Evolutionary conservation across 208 protist genomes (phyloP), one percentile per base, ranked within the genome.

Genomic region (Trypanosoma caninum): DNA sequence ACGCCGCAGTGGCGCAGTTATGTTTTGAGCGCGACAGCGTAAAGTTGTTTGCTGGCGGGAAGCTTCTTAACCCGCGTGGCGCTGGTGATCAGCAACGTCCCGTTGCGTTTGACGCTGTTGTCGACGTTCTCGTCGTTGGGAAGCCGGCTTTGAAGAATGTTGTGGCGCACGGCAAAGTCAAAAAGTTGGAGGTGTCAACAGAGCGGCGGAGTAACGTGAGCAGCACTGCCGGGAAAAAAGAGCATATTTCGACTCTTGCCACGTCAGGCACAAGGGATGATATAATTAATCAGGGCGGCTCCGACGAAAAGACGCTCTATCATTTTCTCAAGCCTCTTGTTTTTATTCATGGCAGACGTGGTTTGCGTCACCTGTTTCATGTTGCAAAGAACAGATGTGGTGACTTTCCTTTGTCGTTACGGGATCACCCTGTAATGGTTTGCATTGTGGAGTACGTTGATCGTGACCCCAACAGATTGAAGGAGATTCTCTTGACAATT

Each of bases 351-450:
- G 64, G 55, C 20, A 6, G 46, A 30, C 30, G 45, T 51, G 55
- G 55, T 2, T 47, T 69, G 44, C 64, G 27, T 3, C 41, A 58
- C 9, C 22, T 66, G 10, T 45, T 52, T 40, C 18, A 40, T 14
- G 31, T 50, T 56, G 51, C 41, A 41, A 50, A 28, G 38, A 47
- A 47, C 38, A 3, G 52, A 22, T 48, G 40, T 28, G 50, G 40
- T 31, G 33, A 62, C 31, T 64, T 72, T 44, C 68, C 72, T 13
- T 37, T 53, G 40, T 51, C 46, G 0, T 46, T 88, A 10, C 80
- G 76, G 52, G 53, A 74, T 34, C 75, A 85, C 58, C 82, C 75
- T 25, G 80, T 76, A 0, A 75, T 89, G 70, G 55, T 77, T 30
- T 74, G 71, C 54, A 84, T 89, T 31, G 70, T 80, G 6, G 69